A percentile compares a stretch with the other conserved stretches of the same genome.
These are phyloP conservation scores for Grifola frondosa DNA, from an alignment of 1,284 basidiomycete genomes.

Conservation along the genomic window DNA sequence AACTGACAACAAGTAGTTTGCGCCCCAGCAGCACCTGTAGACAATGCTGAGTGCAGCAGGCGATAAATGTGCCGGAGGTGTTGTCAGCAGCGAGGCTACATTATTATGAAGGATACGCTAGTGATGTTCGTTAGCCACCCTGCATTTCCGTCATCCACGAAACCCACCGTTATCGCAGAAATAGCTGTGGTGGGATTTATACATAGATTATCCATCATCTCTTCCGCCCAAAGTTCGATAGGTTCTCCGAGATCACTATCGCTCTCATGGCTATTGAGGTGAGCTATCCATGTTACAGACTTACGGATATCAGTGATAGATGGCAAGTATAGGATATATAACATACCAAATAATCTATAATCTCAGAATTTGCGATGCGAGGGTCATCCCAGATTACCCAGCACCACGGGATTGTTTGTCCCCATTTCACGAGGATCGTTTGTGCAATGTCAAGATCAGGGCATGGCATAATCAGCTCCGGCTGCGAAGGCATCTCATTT, in stretches of 20 bases:
- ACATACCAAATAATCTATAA: constrained; percentile 49
- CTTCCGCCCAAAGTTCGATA: constrained; percentile 12
- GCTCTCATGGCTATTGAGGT: constrained; percentile 17
- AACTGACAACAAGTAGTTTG: constrained; percentile 14
- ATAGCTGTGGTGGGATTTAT: constrained; percentile 7
- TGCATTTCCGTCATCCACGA: too few species aligned
- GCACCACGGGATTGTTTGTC: constrained; percentile 53
- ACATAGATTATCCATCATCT: constrained; percentile 3
- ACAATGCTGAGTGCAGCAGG: constrained; percentile 7
- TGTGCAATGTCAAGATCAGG: constrained; percentile 44
- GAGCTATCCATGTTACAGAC: constrained; percentile 54
- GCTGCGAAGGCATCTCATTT: constrained; percentile 12
- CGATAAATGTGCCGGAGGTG: neutral
- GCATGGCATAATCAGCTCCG: constrained; percentile 23
- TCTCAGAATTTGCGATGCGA: constrained; percentile 47
- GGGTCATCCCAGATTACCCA: constrained; percentile 65
- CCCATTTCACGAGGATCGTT: constrained; percentile 52
- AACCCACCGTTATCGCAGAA: constrained; percentile 17
- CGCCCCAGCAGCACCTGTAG: constrained; percentile 19
- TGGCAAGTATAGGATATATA: neutral
- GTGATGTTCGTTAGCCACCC: too few species aligned
- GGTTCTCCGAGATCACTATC: neutral
- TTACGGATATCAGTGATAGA: constrained; percentile 25
- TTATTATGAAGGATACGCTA: constrained; percentile 7
- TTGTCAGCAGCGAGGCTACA: neutral